phyloP scores from a whole-genome alignment of 306 rosid species.

The Vigna unguiculata region DNA sequence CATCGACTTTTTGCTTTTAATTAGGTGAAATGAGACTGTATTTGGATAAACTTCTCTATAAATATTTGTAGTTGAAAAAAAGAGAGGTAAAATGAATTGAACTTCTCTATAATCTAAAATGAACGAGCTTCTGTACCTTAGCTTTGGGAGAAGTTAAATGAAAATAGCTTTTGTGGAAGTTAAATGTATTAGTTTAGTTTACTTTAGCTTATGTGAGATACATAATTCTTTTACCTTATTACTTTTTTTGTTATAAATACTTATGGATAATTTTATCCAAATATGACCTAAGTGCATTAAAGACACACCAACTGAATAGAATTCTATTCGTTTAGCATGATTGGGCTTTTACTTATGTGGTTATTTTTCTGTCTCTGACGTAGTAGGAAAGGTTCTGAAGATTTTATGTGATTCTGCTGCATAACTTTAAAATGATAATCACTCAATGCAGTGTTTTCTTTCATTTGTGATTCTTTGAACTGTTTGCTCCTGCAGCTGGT shows the following conservation, averaged over 20 bases:
- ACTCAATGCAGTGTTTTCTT: not conserved
- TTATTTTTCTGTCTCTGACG: constrained; percentile 6
- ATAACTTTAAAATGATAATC: not conserved
- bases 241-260: too few relatives aligned
- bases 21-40: not conserved
- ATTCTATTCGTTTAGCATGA: constrained; percentile 12
- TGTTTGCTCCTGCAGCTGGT: constrained; percentile 34
- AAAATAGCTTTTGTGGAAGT: not conserved
- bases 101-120: not conserved
- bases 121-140: not conserved
- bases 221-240: too few relatives aligned
- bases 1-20: not conserved
- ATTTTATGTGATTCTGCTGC: constrained; percentile 8
- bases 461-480: constrained; percentile 3
- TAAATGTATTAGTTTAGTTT: not conserved
- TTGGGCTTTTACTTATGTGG: constrained; percentile 19
- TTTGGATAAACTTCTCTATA: not conserved
- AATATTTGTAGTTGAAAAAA: too few relatives aligned
- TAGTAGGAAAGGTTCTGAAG: constrained; percentile 8
- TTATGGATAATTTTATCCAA: not conserved
- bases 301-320: constrained; percentile 15
- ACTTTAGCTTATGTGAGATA: not conserved
- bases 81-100: not conserved
- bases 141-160: not conserved
- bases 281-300: not conserved